phyloP scores from a whole-genome alignment of 441 rosid species.

The Theobroma grandiflorum region DNA sequence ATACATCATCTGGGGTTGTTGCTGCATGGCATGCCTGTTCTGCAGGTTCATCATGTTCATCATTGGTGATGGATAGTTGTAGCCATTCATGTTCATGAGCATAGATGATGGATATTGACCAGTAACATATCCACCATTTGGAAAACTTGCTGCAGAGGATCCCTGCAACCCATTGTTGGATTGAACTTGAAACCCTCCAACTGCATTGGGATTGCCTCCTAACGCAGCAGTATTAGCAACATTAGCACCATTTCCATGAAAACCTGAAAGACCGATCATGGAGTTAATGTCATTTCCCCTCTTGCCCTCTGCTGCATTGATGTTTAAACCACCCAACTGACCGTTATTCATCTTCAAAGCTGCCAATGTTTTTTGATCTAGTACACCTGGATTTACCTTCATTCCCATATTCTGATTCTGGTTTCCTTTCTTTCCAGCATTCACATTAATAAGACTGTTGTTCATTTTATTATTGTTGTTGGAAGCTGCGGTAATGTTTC shows the following conservation, averaged over 20 bases:
- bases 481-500: slow-evolving; percentile 30
- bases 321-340: slow-evolving; percentile 36
- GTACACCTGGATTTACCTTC: slow-evolving; percentile 39
- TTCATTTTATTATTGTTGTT: slow-evolving; percentile 40
- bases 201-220: slow-evolving; percentile 42
- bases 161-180: slow-evolving; percentile 45
- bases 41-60: slow-evolving; percentile 67
- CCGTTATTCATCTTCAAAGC: slow-evolving; percentile 59
- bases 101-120: slow-evolving; percentile 49
- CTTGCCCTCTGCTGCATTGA: slow-evolving; percentile 40
- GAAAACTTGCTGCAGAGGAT: slow-evolving; percentile 33
- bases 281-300: slow-evolving; percentile 51
- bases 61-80: slow-evolving; percentile 48
- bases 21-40: slow-evolving; percentile 47
- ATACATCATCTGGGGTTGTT: slow-evolving; percentile 73
- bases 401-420: slow-evolving; percentile 55
- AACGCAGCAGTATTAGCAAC: slow-evolving; percentile 18
- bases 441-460: slow-evolving; percentile 41
- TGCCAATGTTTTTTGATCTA: slow-evolving; percentile 55
- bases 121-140: slow-evolving; percentile 33
- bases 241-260: slow-evolving; percentile 40
- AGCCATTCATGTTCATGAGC: slow-evolving; percentile 57
- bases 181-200: slow-evolving; percentile 44
- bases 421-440: slow-evolving; percentile 62
- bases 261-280: slow-evolving; percentile 63